A percentile compares a stretch with the other conserved stretches of the same genome.
These are phyloP conservation scores for Tulasnella sp. DNA, from an alignment of 768 basidiomycete species.

Conservation along the genomic window DNA sequence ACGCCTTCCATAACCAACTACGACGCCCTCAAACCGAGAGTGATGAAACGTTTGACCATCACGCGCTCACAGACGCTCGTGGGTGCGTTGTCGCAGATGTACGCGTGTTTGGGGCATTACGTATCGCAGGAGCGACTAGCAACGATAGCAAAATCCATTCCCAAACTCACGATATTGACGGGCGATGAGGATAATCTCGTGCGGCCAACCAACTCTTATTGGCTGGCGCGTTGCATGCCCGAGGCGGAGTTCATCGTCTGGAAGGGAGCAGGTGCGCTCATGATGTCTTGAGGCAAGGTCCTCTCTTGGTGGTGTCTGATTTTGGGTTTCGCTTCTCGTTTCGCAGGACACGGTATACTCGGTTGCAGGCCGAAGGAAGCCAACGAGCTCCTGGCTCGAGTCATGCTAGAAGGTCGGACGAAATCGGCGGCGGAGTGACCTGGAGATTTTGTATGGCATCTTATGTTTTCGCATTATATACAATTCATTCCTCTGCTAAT, in stretches of 20 bases:
- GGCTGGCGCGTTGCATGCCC: conserved; percentile 46
- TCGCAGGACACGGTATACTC: conserved; percentile 43
- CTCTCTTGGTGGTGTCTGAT: too few species aligned
- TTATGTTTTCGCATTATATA: too few species aligned
- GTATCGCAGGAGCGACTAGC: conserved; percentile 39
- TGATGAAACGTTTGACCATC: conserved; percentile 35
- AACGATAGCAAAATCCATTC: conserved; percentile 41
- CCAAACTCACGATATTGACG: conserved; percentile 56
- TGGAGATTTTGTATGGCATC: neutral
- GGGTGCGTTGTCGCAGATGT: conserved; percentile 64
- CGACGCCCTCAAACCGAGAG: conserved; percentile 47
- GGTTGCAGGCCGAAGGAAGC: conserved; percentile 40
- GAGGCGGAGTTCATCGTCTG: conserved; percentile 45
- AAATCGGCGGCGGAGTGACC: neutral
- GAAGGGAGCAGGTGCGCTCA: conserved; percentile 35
- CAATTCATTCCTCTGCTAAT: too few species aligned
- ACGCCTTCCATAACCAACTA: conserved; percentile 49
- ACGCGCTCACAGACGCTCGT: conserved; percentile 48
- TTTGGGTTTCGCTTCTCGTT: too few species aligned
- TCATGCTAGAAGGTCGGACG: conserved; percentile 40
- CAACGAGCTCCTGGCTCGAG: conserved; percentile 45
- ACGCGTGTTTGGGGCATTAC: conserved; percentile 51
- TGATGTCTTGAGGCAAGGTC: neutral
- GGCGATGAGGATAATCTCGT: conserved; percentile 58
- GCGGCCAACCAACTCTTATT: conserved; percentile 36